phyloP scores from a whole-genome alignment of 805 yeast genomes.

The Tetrapisispora arboricola region DNA sequence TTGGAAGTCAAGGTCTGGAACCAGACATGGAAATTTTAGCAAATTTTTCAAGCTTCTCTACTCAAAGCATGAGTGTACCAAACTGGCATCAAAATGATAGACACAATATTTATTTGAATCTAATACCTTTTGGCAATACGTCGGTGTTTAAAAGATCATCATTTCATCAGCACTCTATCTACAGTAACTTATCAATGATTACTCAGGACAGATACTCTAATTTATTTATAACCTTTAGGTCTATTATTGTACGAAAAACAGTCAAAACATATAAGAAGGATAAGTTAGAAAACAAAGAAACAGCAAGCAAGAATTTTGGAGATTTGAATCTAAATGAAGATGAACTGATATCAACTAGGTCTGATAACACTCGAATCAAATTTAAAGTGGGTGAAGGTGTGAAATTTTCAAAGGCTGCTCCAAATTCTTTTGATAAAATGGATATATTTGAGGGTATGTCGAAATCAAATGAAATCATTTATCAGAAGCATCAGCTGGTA shows the following conservation, averaged over 20 bases:
- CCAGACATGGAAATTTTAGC: too few relatives aligned
- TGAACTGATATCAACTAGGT: background rate
- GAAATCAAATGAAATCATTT: conserved; percentile 5
- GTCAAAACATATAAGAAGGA: conserved; percentile 8
- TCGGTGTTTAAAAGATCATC: conserved; percentile 24
- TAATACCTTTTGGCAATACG: conserved; percentile 19
- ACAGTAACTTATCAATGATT: conserved; percentile 18
- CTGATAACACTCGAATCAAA: background rate
- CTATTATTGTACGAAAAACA: conserved; percentile 17
- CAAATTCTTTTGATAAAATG: background rate
- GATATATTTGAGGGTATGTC: background rate
- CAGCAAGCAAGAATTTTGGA: background rate
- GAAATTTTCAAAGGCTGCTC: background rate
- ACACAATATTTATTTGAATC: conserved; percentile 8
- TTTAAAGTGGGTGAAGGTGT: background rate
- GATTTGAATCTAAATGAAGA: background rate
- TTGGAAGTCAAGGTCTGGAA: too few relatives aligned
- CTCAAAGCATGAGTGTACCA: background rate
- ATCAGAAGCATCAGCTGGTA: conserved; percentile 11
- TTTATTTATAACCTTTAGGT: conserved; percentile 13
- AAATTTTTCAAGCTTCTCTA: too few relatives aligned
- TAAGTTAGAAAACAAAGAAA: background rate
- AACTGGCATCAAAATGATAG: background rate
- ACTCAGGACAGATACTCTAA: conserved; percentile 23
- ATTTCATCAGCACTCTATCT: conserved; percentile 13